phyloP scores from a whole-genome alignment of 768 basidiomycete species.

The Panellus pusillus region DNA sequence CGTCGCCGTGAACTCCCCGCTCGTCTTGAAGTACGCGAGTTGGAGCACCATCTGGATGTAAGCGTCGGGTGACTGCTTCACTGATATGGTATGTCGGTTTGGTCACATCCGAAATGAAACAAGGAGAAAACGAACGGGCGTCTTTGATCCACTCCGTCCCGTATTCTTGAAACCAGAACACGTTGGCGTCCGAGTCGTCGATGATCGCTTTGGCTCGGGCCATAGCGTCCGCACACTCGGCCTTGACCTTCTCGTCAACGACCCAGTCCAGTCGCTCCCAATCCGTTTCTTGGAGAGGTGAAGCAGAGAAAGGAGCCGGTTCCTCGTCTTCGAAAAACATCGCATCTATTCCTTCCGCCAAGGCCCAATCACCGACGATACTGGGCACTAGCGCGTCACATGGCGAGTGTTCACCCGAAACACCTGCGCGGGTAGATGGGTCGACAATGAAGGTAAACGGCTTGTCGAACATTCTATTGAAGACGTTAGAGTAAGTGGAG shows the following conservation, averaged over 20 bases:
- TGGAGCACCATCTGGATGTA: slow-evolving; percentile 92
- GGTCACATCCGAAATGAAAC: not conserved
- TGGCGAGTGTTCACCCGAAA: slow-evolving; percentile 88
- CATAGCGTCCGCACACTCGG: slow-evolving; percentile 60
- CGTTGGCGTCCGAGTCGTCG: slow-evolving; percentile 79
- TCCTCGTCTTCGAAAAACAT: slow-evolving; percentile 36
- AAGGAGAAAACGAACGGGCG: slow-evolving; percentile 47
- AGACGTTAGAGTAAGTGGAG: slow-evolving; percentile 55
- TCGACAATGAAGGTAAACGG: slow-evolving; percentile 81
- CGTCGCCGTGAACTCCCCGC: slow-evolving; percentile 77
- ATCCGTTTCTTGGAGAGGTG: slow-evolving; percentile 21
- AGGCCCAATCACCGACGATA: slow-evolving; percentile 79
- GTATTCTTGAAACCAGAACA: slow-evolving; percentile 80
- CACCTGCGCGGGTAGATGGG: slow-evolving; percentile 79
- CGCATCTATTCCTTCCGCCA: slow-evolving; percentile 65
- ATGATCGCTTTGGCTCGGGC: slow-evolving; percentile 57
- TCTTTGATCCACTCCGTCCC: slow-evolving; percentile 87
- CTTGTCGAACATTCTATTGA: slow-evolving; percentile 93
- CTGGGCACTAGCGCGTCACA: slow-evolving; percentile 90
- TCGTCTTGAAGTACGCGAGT: slow-evolving; percentile 84
- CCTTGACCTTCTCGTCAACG: slow-evolving; percentile 55
- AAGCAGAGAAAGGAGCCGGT: slow-evolving; percentile 11
- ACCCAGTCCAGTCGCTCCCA: slow-evolving; percentile 79
- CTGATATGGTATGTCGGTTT: slow-evolving; percentile 19
- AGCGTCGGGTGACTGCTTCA: slow-evolving; percentile 67